Base-by-base conservation (phyloP, 345 rosid species). In the Raphanus sativus region DNA sequence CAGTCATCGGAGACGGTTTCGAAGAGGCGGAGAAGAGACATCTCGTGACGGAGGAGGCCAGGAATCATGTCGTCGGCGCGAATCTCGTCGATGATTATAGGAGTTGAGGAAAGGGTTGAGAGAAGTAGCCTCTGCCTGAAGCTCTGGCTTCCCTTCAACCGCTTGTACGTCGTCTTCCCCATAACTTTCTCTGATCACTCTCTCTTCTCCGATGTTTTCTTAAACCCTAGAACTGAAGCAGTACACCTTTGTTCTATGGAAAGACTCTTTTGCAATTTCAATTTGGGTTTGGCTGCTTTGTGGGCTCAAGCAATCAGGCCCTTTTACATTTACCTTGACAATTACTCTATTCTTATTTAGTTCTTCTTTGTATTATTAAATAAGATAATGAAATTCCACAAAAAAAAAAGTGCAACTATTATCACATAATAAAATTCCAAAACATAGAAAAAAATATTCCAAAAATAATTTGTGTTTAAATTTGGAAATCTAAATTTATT, bases 31-130 rank as follows among this genome's bases (percentile, higher is more conserved):
- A 92, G 84, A 67, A 95, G 86, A 81, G 93, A 87, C 77, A 92
- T 73, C 85, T 95, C 96, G 64, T 92, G 87, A n/a, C 83, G 89
- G 4, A 80, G 91, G 71, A 91, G 97, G 62, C 98, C 97, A 3
- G 98, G 96, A 56, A 85, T 65, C 48, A 81, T 85, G 29, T 88
- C 85, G 24, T 87, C 88, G 65, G 91, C 77, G 30, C 91, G 94
- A 69, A 95, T 89, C 59, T 85, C 98, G 3, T 91, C 89, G 5
- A 95, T 80, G 55, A 74, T 36, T 50, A 92, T 56, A 17, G 97
- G 86, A 17, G 87, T 89, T 12, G 86, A 80, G 6, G 90, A 86
- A 62, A 92, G 89, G 1, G 93, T 89, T 6, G 99, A 69, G 38
- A 92, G 82, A 6, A 92, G 84, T 12, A 92, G 79, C 68, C 94